Evolutionary conservation across 2,329 filamentous ascomycete species (phyloP).

Genomic region (Hypoxylon sp.): DNA sequence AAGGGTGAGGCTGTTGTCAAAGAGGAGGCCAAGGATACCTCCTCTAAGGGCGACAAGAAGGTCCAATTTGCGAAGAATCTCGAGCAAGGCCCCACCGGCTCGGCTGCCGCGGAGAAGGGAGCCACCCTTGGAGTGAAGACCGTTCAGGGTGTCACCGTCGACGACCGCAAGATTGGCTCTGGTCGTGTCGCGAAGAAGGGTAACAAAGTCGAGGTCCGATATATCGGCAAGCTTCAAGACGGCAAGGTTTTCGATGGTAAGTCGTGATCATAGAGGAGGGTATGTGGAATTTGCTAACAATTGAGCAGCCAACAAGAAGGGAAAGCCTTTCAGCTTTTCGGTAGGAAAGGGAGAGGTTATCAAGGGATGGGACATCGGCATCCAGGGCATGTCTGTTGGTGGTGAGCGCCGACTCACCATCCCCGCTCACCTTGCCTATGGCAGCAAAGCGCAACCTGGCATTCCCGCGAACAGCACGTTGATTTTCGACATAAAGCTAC

Average conservation of each 20-base stretch:
- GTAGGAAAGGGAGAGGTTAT: slow-evolving; percentile 95
- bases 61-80: slow-evolving; percentile 99
- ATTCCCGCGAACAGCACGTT: slow-evolving; percentile 94
- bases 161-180: slow-evolving; percentile 92
- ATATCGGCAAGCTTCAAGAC: slow-evolving; percentile 96
- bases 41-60: slow-evolving; percentile 83
- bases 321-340: slow-evolving; percentile 97
- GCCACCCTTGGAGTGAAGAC: slow-evolving; percentile 77
- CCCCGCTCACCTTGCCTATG: slow-evolving; percentile 89
- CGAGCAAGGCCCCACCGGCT: slow-evolving; percentile 91
- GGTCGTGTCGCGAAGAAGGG: slow-evolving; percentile 91
- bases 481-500: slow-evolving; percentile 90
- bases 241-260: slow-evolving; percentile 95
- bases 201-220: slow-evolving; percentile 91
- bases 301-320: slow-evolving; percentile 91
- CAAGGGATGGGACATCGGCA: slow-evolving; percentile 97
- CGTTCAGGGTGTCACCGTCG: slow-evolving; percentile 89
- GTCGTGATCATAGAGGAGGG: slow-evolving; percentile 65
- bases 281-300: slow-evolving; percentile 42
- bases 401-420: slow-evolving; percentile 94
- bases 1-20: slow-evolving; percentile 85
- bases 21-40: slow-evolving; percentile 65
- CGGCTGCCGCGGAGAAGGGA: slow-evolving; percentile 66
- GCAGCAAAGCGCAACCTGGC: slow-evolving; percentile 82
- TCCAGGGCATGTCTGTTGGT: slow-evolving; percentile 91